Percentiles rank a stretch among this genome's conserved stretches.
Conservation (phyloP, 1,284 basidiomycete genomes). For the Pisolithus thermaeus region DNA sequence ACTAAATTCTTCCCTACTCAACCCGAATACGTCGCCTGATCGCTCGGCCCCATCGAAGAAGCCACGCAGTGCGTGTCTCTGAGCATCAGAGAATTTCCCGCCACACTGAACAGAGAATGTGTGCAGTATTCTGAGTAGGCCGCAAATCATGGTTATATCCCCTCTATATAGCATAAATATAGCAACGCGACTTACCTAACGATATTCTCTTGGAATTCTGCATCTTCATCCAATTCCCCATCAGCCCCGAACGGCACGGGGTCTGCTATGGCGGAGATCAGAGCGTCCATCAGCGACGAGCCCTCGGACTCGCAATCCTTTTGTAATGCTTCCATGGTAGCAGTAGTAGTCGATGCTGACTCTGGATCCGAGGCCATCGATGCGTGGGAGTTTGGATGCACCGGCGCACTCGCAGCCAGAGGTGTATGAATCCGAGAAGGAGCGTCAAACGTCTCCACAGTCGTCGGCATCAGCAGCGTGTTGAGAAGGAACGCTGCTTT, state of each 20-base stretch:
- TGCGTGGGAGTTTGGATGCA: conserved; percentile 66
- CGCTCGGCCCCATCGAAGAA: conserved; percentile 23
- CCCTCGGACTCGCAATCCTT: conserved; percentile 22
- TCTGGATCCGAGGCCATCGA: conserved; percentile 47
- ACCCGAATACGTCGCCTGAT: conserved; percentile 16
- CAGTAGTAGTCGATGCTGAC: conserved; percentile 44
- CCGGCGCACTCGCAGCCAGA: conserved; percentile 24
- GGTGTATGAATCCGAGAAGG: conserved; percentile 17
- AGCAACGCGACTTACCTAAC: conserved; percentile 45
- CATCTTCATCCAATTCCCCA: conserved; percentile 65
- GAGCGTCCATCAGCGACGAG: conserved; percentile 33
- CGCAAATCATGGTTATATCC: not conserved
- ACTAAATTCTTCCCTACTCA: conserved; percentile 24
- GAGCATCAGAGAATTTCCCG: conserved; percentile 35
- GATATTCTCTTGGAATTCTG: conserved; percentile 80
- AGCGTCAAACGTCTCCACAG: conserved; percentile 2
- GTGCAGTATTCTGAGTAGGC: conserved; percentile 40
- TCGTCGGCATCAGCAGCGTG: conserved; percentile 63
- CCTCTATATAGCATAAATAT: not conserved
- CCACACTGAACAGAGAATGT: conserved; percentile 47
- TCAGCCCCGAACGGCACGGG: conserved; percentile 63
- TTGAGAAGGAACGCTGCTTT: conserved; percentile 86
- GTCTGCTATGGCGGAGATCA: conserved; percentile 40
- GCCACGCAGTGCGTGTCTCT: conserved; percentile 38
- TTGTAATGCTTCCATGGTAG: conserved; percentile 45